Percentiles rank a stretch among this genome's conserved stretches.
These are phyloP conservation scores for Notholithocarpus densiflorus DNA, from an alignment of 306 rosid species.

Conservation along the genomic window DNA sequence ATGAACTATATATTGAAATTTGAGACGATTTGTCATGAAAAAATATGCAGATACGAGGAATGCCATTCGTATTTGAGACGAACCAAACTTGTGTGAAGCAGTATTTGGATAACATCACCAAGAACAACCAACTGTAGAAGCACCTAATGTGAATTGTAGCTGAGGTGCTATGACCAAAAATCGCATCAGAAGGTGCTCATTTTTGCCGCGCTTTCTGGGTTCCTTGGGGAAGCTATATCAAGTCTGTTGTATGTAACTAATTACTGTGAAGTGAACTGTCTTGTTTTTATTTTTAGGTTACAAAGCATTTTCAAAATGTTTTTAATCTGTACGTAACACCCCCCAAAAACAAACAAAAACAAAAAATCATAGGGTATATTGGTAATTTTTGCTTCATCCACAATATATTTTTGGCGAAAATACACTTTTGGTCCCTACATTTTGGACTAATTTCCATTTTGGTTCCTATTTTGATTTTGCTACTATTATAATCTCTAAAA, in stretches of 20 bases:
- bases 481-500: too few species aligned
- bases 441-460: too few species aligned
- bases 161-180: constrained; percentile 31
- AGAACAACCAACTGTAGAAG: constrained; percentile 29
- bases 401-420: too few species aligned
- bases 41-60: constrained; percentile 71
- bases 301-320: background rate
- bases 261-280: constrained; percentile 18
- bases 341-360: background rate
- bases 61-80: constrained; percentile 70
- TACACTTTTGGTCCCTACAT: too few species aligned
- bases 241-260: constrained; percentile 22
- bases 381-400: too few species aligned
- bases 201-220: constrained; percentile 55
- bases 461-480: too few species aligned
- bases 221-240: constrained; percentile 24
- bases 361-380: too few species aligned
- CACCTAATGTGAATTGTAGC: constrained; percentile 30
- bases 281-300: background rate
- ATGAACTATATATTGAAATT: background rate
- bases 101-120: constrained; percentile 47
- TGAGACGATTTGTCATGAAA: constrained; percentile 16
- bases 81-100: constrained; percentile 53
- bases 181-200: constrained; percentile 49
- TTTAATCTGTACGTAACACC: background rate